Conservation (phyloP, 441 rosid genomes). For the Erysimum pusillum region DNA sequence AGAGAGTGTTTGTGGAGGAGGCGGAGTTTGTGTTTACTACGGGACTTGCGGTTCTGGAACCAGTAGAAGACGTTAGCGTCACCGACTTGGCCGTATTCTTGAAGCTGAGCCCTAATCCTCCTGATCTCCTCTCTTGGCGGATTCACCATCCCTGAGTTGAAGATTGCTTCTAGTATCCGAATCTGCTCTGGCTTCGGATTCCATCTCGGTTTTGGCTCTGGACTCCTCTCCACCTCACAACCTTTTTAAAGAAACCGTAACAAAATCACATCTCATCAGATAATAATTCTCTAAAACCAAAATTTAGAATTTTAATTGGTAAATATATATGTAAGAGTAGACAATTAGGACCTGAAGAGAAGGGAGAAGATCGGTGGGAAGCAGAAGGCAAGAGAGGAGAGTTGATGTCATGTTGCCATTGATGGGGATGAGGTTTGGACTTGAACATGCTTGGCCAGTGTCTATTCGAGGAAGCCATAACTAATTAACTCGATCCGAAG, state of each 20-base stretch:
- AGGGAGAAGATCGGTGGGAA: slow-evolving; percentile 67
- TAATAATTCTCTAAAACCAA: not conserved
- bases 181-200: slow-evolving; percentile 99
- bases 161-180: slow-evolving; percentile 92
- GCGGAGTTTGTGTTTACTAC: slow-evolving; percentile 92
- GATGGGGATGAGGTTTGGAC: slow-evolving; percentile 84
- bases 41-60: slow-evolving; percentile 97
- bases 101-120: slow-evolving; percentile 89
- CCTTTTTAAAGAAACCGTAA: slow-evolving; percentile 42
- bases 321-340: slow-evolving; percentile 2
- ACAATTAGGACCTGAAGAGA: slow-evolving; percentile 61
- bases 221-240: slow-evolving; percentile 86
- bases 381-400: slow-evolving; percentile 68
- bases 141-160: slow-evolving; percentile 98
- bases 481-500: slow-evolving; percentile 44
- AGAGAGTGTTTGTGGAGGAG: slow-evolving; percentile 65
- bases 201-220: slow-evolving; percentile 99
- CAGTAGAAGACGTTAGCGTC: slow-evolving; percentile 99
- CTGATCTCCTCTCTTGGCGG: slow-evolving; percentile 98
- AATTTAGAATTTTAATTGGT: not conserved
- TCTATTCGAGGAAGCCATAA: slow-evolving; percentile 97
- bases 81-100: slow-evolving; percentile 98
- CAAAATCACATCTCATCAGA: slow-evolving; percentile 35
- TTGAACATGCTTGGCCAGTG: slow-evolving; percentile 99
- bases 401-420: slow-evolving; percentile 91